Conservation (phyloP, 2,329 filamentous ascomycete genomes). For the Neocucurbitaria cava region DNA sequence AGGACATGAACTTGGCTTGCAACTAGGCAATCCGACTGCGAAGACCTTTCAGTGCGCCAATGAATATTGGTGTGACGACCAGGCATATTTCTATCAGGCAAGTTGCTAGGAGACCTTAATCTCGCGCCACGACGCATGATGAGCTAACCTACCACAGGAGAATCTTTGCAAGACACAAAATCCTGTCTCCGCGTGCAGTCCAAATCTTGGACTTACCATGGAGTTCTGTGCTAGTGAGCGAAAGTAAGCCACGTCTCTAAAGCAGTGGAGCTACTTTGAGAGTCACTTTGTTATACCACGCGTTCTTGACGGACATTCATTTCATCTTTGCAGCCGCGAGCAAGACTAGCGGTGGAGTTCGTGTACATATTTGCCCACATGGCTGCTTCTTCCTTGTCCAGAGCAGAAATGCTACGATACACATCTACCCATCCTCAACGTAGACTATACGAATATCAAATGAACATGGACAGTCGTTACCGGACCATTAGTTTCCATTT, state of each 20-base stretch:
- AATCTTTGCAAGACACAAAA: constrained; percentile 25
- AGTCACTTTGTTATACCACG: neutral
- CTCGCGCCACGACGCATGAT: neutral
- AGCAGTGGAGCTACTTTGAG: neutral
- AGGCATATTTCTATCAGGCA: constrained; percentile 26
- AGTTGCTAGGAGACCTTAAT: neutral
- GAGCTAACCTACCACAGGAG: constrained; percentile 10
- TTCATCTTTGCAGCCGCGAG: neutral
- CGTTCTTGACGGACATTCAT: neutral
- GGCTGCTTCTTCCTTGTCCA: neutral
- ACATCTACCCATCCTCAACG: neutral
- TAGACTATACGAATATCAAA: neutral
- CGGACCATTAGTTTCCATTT: neutral
- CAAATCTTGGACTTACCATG: constrained; percentile 16
- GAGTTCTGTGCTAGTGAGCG: constrained; percentile 27
- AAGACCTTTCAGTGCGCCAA: constrained; percentile 21
- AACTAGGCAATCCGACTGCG: constrained; percentile 16
- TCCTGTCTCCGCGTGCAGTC: constrained; percentile 13
- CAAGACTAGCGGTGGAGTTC: neutral
- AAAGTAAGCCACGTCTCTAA: neutral
- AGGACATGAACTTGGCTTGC: constrained; percentile 22
- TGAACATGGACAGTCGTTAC: neutral
- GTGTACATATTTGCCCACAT: neutral
- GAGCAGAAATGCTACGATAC: neutral
- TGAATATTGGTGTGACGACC: constrained; percentile 26